Evolutionary conservation across 2,329 filamentous ascomycete genomes (phyloP).

Genomic region (Fusarium paranaense): DNA sequence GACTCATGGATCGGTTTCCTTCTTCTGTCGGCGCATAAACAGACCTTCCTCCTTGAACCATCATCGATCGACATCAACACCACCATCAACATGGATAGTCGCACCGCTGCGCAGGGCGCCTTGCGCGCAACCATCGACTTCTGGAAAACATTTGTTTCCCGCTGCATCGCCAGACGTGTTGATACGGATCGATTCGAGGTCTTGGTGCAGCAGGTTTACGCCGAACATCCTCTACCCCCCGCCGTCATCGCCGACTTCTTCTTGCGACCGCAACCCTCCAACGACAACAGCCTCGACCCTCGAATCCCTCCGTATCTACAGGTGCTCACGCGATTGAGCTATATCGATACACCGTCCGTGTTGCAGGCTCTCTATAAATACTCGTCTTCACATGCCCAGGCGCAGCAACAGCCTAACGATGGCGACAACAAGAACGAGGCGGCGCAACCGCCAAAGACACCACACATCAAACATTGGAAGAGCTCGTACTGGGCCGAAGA

Average conservation of each 20-base stretch:
- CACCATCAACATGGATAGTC: slow-evolving; percentile 44
- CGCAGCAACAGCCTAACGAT: slow-evolving; percentile 28
- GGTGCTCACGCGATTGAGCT: slow-evolving; percentile 61
- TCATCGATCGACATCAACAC: not conserved
- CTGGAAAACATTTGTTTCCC: slow-evolving; percentile 64
- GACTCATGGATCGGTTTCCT: slow-evolving; percentile 16
- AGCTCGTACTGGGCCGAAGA: slow-evolving; percentile 79
- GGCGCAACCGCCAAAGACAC: slow-evolving; percentile 27
- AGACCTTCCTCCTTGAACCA: slow-evolving; percentile 6
- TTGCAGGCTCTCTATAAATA: slow-evolving; percentile 68
- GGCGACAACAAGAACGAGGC: slow-evolving; percentile 36
- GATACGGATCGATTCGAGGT: slow-evolving; percentile 64
- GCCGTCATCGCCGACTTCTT: slow-evolving; percentile 67
- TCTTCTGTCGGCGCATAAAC: slow-evolving; percentile 14
- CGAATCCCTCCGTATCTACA: slow-evolving; percentile 71
- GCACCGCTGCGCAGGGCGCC: slow-evolving; percentile 30
- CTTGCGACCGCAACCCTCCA: slow-evolving; percentile 63
- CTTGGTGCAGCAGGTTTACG: slow-evolving; percentile 61
- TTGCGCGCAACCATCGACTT: slow-evolving; percentile 50
- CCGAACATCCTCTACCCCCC: slow-evolving; percentile 64
- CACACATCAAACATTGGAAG: slow-evolving; percentile 58
- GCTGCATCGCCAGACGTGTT: slow-evolving; percentile 64
- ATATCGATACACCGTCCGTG: slow-evolving; percentile 66
- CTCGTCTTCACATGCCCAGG: slow-evolving; percentile 62
- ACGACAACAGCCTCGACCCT: slow-evolving; percentile 66